Conservation (phyloP, 495 filamentous ascomycete genomes). For the Penicillium psychrofluorescens region DNA sequence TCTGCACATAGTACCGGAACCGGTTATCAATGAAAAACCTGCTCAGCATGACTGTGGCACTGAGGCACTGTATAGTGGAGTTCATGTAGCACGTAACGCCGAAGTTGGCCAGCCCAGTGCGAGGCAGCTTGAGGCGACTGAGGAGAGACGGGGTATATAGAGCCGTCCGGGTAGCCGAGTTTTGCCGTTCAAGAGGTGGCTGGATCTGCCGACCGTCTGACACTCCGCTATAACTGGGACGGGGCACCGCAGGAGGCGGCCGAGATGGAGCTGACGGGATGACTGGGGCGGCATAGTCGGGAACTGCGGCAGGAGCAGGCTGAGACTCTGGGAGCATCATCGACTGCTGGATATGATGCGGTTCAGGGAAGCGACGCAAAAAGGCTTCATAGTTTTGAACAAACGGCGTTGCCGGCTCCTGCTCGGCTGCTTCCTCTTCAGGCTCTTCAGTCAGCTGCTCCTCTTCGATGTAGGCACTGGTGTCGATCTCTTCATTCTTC, state of each 20-base stretch:
- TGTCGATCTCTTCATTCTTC: constrained; percentile 45
- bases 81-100: constrained; percentile 90
- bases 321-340: constrained; percentile 48
- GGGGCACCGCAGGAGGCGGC: constrained; percentile 78
- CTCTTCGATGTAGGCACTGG: constrained; percentile 32
- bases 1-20: constrained; percentile 51
- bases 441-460: constrained; percentile 31
- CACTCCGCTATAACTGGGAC: constrained; percentile 83
- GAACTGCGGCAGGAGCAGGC: constrained; percentile 11
- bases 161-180: constrained; percentile 37
- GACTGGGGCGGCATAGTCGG: constrained; percentile 30
- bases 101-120: constrained; percentile 74
- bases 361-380: constrained; percentile 70
- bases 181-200: constrained; percentile 39
- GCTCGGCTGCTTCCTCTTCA: constrained; percentile 22
- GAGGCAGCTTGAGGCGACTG: constrained; percentile 46
- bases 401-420: constrained; percentile 35
- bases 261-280: constrained; percentile 44
- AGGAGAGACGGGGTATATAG: constrained; percentile 36
- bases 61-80: constrained; percentile 73
- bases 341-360: constrained; percentile 64
- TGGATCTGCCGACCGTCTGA: constrained; percentile 57
- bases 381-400: constrained; percentile 66
- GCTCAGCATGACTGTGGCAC: constrained; percentile 64
- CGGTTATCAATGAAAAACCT: constrained; percentile 55